Percentiles rank a stretch among this genome's conserved stretches.
Conservation (phyloP, 2,329 filamentous ascomycete genomes). For the Parafenestella ontariensis region DNA sequence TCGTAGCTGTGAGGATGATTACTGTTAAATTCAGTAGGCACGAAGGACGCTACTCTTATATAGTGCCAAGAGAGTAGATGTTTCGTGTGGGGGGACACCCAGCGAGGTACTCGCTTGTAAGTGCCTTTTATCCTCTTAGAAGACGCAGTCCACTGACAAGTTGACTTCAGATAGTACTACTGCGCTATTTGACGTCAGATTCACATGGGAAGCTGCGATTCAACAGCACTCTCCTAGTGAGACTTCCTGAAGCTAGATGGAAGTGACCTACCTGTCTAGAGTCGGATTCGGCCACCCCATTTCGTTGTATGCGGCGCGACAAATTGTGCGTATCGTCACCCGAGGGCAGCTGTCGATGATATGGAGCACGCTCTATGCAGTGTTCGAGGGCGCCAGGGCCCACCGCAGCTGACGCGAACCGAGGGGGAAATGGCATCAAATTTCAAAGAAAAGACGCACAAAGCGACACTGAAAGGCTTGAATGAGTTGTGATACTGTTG, state of each 20-base stretch:
- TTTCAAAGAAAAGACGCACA: too few species aligned
- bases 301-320: conserved; percentile 45
- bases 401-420: conserved; percentile 46
- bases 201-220: not conserved
- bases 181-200: not conserved
- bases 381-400: too few species aligned
- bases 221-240: not conserved
- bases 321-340: conserved; percentile 53
- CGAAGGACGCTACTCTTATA: not conserved
- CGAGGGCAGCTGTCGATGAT: conserved; percentile 49
- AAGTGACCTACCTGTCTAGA: too few species aligned
- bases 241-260: not conserved
- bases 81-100: not conserved
- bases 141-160: too few species aligned
- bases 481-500: too few species aligned
- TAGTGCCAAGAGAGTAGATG: not conserved
- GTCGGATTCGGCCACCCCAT: too few species aligned
- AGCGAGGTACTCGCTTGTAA: not conserved
- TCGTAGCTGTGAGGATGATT: not conserved
- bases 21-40: not conserved
- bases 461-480: too few species aligned
- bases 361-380: conserved; percentile 65
- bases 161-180: not conserved
- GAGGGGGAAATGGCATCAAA: conserved; percentile 59
- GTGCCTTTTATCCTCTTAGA: not conserved